Percentiles rank a stretch among this genome's conserved stretches.
Conservation (phyloP, 2,329 filamentous ascomycete genomes). For the Trichoderma asperellum region DNA sequence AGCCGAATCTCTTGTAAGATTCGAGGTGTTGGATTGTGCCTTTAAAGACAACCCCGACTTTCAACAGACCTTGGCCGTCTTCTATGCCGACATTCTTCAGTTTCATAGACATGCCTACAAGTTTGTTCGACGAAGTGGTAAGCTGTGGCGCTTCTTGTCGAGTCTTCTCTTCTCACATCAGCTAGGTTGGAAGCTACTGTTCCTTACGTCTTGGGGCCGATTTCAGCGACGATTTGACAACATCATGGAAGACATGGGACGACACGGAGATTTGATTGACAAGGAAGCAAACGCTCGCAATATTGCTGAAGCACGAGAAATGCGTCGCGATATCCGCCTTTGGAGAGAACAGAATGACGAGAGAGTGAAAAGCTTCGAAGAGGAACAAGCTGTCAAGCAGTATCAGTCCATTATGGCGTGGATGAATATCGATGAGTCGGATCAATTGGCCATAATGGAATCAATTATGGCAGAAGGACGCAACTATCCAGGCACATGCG, state of each 20-base stretch:
- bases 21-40: slow-evolving; percentile 29
- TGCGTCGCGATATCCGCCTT: slow-evolving; percentile 35
- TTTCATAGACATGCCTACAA: slow-evolving; percentile 54
- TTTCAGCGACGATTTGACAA: background rate
- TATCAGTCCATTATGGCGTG: background rate
- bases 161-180: background rate
- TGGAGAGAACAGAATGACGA: slow-evolving; percentile 55
- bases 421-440: background rate
- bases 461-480: background rate
- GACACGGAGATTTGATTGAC: background rate
- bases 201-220: background rate
- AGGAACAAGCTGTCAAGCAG: background rate
- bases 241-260: background rate
- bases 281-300: background rate
- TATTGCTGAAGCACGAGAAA: background rate
- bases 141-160: background rate
- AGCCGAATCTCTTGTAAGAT: slow-evolving; percentile 30
- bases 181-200: background rate
- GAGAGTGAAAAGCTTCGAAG: slow-evolving; percentile 5
- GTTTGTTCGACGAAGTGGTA: slow-evolving; percentile 42
- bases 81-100: slow-evolving; percentile 53
- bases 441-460: background rate
- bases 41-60: slow-evolving; percentile 43
- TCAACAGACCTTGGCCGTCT: slow-evolving; percentile 46
- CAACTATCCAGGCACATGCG: background rate